A percentile compares a stretch with the other conserved stretches of the same genome.
Conservation (phyloP, 1,139 yeast species). For the Geotrichum candidum region DNA sequence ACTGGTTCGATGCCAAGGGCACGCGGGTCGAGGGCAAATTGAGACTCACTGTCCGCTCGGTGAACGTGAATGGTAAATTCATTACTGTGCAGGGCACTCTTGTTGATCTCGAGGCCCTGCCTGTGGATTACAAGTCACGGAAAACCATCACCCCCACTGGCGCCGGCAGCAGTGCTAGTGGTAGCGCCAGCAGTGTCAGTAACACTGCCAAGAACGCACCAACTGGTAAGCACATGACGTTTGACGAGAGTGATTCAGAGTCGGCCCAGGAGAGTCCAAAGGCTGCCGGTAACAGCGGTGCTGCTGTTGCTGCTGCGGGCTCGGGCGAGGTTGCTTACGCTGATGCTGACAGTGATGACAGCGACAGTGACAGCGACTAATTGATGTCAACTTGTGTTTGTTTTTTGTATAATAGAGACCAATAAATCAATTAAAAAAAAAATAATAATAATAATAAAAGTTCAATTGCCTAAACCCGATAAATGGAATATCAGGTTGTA, state of each 20-base stretch:
- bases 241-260: background rate
- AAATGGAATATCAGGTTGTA: no score
- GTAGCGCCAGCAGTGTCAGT: background rate
- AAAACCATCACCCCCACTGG: background rate
- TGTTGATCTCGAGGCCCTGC: constrained; percentile 34
- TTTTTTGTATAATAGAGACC: background rate
- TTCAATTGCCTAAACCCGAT: no score
- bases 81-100: constrained; percentile 69
- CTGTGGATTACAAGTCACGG: constrained; percentile 6
- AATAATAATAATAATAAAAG: no score
- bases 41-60: constrained; percentile 61
- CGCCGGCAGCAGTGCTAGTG: background rate
- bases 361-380: background rate
- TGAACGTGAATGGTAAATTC: constrained; percentile 74
- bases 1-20: constrained; percentile 77
- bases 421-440: background rate
- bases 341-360: background rate
- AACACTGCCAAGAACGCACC: background rate
- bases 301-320: background rate
- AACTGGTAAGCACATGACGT: background rate
- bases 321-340: background rate
- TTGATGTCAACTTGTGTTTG: background rate
- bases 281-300: background rate
- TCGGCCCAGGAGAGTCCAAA: background rate
- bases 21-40: constrained; percentile 75